phyloP scores from a whole-genome alignment of 2,329 filamentous ascomycete genomes.

The Knufia fluminis region DNA sequence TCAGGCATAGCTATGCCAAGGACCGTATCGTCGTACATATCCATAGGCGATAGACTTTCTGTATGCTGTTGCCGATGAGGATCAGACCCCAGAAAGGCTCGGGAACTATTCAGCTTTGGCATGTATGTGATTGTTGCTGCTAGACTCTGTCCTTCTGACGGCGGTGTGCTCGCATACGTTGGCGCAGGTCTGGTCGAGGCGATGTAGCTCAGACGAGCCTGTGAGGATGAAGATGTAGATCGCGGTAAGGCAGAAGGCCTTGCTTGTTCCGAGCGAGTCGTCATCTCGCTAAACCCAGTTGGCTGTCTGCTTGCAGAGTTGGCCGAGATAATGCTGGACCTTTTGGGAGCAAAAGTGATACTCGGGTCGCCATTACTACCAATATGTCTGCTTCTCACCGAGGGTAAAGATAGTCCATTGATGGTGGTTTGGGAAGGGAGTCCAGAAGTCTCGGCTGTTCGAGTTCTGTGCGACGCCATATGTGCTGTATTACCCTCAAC shows the following conservation, averaged over 20 bases:
- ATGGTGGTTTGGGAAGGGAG: neutral
- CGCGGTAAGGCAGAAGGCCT: constrained; percentile 6
- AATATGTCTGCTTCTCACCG: neutral
- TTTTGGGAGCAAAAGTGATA: neutral
- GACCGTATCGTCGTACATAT: constrained; percentile 15
- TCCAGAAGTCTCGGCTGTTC: constrained; percentile 5
- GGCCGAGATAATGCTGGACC: neutral
- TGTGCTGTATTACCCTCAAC: neutral
- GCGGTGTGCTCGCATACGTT: neutral
- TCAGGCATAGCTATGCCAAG: constrained; percentile 18
- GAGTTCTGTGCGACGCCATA: constrained; percentile 10
- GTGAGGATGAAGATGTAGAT: constrained; percentile 1
- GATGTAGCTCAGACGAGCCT: constrained; percentile 5
- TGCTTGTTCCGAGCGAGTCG: neutral
- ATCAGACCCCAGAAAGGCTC: neutral
- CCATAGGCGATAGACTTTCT: constrained; percentile 11
- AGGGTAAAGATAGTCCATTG: neutral
- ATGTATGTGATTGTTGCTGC: neutral
- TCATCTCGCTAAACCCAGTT: neutral
- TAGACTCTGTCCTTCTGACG: constrained; percentile 1
- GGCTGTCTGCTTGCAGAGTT: neutral
- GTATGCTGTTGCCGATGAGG: neutral
- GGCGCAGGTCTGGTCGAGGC: constrained; percentile 6
- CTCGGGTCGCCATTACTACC: neutral
- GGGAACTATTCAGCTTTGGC: constrained; percentile 5